Evolutionary conservation across 257 asterid genomes (phyloP), one percentile per base, ranked within the genome.

Genomic region (Henckelia pumila): DNA sequence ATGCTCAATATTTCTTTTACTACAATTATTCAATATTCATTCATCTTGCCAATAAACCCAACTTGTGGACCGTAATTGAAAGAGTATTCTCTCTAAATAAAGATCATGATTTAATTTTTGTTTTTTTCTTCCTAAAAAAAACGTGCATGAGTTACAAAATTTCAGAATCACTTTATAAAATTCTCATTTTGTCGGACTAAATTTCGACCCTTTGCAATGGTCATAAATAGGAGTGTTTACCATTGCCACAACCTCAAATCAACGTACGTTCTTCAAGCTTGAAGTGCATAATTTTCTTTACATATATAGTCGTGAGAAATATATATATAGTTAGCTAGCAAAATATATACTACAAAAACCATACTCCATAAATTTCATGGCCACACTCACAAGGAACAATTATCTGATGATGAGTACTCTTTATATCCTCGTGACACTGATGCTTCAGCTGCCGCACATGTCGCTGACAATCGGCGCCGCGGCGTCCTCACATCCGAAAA

Each of bases 11-110:
- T 35, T 8, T 59, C 63, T 65, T 68, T 70, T 70, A 69, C 71
- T 59, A 72, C 83, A 83, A 40, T 40, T 40, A 40, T 75, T 79
- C 81, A 40, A 11, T 40, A 40, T 75, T 79, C 81, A 69, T 67
- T 21, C 76, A 69, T 61, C 25, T 77, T 76, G 26, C 77, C 75
- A 64, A 75, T 75, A 71, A 74, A 35, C 47, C 47, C 47, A 3
- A 40, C 37, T 32, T 32, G 37, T 8, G 37, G 37, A 32, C 47
- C 13, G 14, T 35, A 9, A 35, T 10, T 35, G 47, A 35, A 10
- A 9, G 13, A 2, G 14, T 35, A 10, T 35, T 35, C 47, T 35
- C 14, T 35, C 3, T 35, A 8, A 35, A 35, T 10, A 35, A 35
- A 35, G 0, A 35, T 35, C 47, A 35, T 10, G 10, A 10, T 35